Base-by-base conservation (phyloP, 768 basidiomycete genomes). In the Neoboletus brunneissimus region DNA sequence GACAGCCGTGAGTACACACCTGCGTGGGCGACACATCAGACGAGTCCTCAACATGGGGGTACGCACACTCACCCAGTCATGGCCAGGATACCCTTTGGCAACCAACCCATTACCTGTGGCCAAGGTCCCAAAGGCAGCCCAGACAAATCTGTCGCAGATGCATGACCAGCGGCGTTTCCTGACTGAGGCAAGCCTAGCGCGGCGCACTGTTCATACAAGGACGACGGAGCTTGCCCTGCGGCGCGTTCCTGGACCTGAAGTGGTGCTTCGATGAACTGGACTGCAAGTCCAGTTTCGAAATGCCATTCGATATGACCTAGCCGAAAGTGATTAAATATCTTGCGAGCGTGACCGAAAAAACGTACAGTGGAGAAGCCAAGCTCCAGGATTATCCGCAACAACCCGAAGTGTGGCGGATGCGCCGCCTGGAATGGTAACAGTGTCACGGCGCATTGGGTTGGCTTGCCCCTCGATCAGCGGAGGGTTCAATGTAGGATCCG, bases 381-480 rank as follows among this genome's bases (percentile, higher is more conserved):
- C 86, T 12, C 96, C 96, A 1, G 96, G 96, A 73, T 98, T 98
- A 70, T 98, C 91, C 1, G 92, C 91, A 46, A 87, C 75, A 64
- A 94, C 72, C 22, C 93, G 84, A 44, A 99, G 73, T 0, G 89
- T 89, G 12, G 81, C 88, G 4, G 85, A 85, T 20, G 81, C 72
- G 56, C 78, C 79, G 4, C 84, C 79, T 4, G 89, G 88, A 49
- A 97, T 83, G 54, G 85, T 81, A 16, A 96, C 76, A 0, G 93
- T 95, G 71, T 99, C 96, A 40, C 96, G 82, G n/a, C 93, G 85
- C 66, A 95, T 84, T 2, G 95, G 96, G 74, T 98, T 99, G 1
- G 75, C 68, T 63, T 92, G 89, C 15, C 83, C 86, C 72, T 93
- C 89, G 23, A 79, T 75, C 54, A 92, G 73, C 0, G 89, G 86